Evolutionary conservation across 2,329 filamentous ascomycete species (phyloP).

Genomic region (Phialophora expanda): DNA sequence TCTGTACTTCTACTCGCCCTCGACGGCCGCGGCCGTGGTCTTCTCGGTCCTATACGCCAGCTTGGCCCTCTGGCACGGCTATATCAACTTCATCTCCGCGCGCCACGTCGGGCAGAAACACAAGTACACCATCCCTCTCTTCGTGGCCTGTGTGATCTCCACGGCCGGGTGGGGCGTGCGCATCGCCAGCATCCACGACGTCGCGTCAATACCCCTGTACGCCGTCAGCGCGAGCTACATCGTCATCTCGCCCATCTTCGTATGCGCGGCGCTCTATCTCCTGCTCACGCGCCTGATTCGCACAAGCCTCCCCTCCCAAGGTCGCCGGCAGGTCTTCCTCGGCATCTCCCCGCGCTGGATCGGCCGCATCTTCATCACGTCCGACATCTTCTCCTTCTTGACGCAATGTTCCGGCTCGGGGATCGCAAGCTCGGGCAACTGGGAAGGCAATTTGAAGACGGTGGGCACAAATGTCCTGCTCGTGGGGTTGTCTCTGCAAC

Average conservation of each 20-base stretch:
- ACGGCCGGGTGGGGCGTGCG: constrained; percentile 52
- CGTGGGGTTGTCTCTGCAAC: constrained; percentile 41
- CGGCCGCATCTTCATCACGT: constrained; percentile 55
- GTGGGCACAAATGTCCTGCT: constrained; percentile 37
- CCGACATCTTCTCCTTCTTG: constrained; percentile 54
- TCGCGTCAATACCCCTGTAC: constrained; percentile 47
- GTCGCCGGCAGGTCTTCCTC: constrained; percentile 45
- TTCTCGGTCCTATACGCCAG: constrained; percentile 51
- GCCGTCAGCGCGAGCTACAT: constrained; percentile 50
- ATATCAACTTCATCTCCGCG: constrained; percentile 52
- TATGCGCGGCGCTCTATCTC: constrained; percentile 59
- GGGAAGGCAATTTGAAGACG: constrained; percentile 46
- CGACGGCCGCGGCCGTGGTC: constrained; percentile 50
- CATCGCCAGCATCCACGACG: constrained; percentile 46
- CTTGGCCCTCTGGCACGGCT: constrained; percentile 48
- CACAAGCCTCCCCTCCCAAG: constrained; percentile 44
- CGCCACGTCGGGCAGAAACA: constrained; percentile 43
- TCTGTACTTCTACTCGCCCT: constrained; percentile 56
- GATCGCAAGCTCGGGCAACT: constrained; percentile 52
- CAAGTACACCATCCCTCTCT: constrained; percentile 52
- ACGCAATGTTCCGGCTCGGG: constrained; percentile 54
- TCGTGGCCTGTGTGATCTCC: constrained; percentile 52
- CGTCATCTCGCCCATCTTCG: constrained; percentile 57
- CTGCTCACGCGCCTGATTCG: constrained; percentile 57
- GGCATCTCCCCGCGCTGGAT: constrained; percentile 48